Evolutionary conservation across 768 basidiomycete species (phyloP).

Genomic region (Gelatoporia subvermispora): DNA sequence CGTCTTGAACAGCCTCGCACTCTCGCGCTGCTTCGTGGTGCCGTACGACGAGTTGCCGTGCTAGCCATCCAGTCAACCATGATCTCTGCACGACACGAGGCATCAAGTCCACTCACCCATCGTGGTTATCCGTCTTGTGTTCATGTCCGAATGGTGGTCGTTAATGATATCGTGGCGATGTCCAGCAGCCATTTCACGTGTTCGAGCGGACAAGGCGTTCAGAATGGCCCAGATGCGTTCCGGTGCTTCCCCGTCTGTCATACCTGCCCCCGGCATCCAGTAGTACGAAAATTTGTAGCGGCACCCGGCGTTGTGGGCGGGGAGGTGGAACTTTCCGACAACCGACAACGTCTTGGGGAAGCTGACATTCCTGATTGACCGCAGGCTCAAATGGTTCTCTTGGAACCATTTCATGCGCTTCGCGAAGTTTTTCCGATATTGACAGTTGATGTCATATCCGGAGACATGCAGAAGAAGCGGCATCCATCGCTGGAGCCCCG

Average conservation of each 20-base stretch:
- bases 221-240: slow-evolving; percentile 34
- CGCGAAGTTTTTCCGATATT: no score
- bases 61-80: no score
- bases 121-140: no score
- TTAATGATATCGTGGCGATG: slow-evolving; percentile 7
- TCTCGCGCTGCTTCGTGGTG: no score
- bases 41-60: no score
- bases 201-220: slow-evolving; percentile 26
- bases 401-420: slow-evolving; percentile 4
- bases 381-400: background rate
- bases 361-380: background rate
- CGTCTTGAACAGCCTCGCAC: slow-evolving; percentile 4
- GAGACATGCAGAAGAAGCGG: background rate
- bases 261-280: slow-evolving; percentile 23
- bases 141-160: no score
- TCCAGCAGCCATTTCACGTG: slow-evolving; percentile 31
- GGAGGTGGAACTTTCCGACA: slow-evolving; percentile 35
- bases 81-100: no score
- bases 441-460: slow-evolving; percentile 20
- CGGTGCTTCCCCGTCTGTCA: slow-evolving; percentile 31
- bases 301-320: slow-evolving; percentile 27
- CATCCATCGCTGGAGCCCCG: background rate
- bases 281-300: slow-evolving; percentile 27
- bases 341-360: background rate
- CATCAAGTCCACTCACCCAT: no score